Evolutionary conservation across 1,284 basidiomycete species (phyloP), one percentile per base, ranked within the genome.

Genomic region (Tilletia setariae): DNA sequence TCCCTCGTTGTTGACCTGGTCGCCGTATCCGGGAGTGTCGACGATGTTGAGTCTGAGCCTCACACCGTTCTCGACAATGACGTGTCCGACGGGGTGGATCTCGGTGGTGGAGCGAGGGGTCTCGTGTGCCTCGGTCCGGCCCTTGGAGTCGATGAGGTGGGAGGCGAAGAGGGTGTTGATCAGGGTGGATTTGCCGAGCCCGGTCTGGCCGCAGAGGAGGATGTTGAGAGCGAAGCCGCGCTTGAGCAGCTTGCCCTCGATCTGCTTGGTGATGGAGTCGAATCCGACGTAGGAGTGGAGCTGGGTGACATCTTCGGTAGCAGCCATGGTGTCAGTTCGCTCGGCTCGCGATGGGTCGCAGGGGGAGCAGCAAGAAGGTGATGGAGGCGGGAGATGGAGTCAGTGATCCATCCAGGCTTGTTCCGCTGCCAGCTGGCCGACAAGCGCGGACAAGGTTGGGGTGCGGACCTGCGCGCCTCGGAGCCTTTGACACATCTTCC

Each of bases 121-220:
- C 79, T 94, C 91, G 72, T 95, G 91, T 9, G 93, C 86, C 75
- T 91, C 88, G 76, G 94, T 85, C 28, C 96, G 90, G 42, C 96
- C 95, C 86, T 98, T 98, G 65, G 93, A 93, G 85, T 97, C 94
- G 82, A 98, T 91, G 81, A 98, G 88, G 85, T 98, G 94, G 67
- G 92, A 94, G 70, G 95, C 94, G 83, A 98, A 98, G 84, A 98
- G 92, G 64, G 95, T 98, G 88, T 98, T 98, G 84, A 98, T 93
- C 81, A 98, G 87, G 49, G 96, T 98, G 74, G 93, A 96, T 87
- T 98, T 98, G 83, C 95, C 96, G 59, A 98, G 87, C 74, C 95
- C 96, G 63, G 94, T 97, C 86, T 95, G 95, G 68, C 95, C 94
- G 91, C 81, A 69, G 72, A 71, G 72, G 70, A 79, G 78, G 63